Conservation (phyloP, 1,284 basidiomycete species). For the Tilletia horrida region DNA sequence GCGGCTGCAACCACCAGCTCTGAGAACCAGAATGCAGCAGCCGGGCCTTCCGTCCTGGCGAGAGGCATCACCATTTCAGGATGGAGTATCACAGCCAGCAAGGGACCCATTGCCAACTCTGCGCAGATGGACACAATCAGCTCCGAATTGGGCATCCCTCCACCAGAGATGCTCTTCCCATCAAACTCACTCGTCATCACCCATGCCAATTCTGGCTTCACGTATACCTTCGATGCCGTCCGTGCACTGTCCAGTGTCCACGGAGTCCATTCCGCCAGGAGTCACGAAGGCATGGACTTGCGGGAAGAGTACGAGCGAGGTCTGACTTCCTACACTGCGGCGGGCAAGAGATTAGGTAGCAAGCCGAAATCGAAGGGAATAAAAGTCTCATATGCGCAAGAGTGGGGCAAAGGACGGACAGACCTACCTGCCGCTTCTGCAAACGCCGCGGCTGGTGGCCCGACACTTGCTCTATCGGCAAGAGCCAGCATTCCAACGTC, state of each 20-base stretch:
- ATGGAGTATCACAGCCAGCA: conserved; percentile 43
- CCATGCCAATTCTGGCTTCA: conserved; percentile 64
- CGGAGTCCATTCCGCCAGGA: conserved; percentile 68
- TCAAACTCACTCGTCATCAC: conserved; percentile 70
- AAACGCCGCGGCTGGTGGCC: neutral
- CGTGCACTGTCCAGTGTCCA: conserved; percentile 71
- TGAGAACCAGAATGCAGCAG: neutral
- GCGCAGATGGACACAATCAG: conserved; percentile 61
- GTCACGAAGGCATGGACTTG: conserved; percentile 66
- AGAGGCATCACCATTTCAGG: conserved; percentile 41
- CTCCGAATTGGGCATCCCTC: conserved; percentile 72
- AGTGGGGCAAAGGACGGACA: conserved; percentile 83
- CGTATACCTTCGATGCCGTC: conserved; percentile 67
- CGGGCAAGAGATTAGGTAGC: conserved; percentile 20
- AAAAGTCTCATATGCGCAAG: conserved; percentile 88
- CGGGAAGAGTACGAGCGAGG: conserved; percentile 12
- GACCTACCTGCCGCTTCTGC: conserved; percentile 24
- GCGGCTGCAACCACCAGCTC: neutral
- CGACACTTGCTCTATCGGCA: too few species aligned
- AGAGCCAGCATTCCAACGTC: too few species aligned
- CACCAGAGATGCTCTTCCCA: conserved; percentile 97
- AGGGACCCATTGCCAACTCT: conserved; percentile 48
- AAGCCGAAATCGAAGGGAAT: conserved; percentile 58
- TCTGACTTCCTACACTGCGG: neutral
- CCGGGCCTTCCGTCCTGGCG: conserved; percentile 2